Evolutionary conservation across 23 red algal genomes (phyloP).

Genomic region (Gracilariopsis chorda): DNA sequence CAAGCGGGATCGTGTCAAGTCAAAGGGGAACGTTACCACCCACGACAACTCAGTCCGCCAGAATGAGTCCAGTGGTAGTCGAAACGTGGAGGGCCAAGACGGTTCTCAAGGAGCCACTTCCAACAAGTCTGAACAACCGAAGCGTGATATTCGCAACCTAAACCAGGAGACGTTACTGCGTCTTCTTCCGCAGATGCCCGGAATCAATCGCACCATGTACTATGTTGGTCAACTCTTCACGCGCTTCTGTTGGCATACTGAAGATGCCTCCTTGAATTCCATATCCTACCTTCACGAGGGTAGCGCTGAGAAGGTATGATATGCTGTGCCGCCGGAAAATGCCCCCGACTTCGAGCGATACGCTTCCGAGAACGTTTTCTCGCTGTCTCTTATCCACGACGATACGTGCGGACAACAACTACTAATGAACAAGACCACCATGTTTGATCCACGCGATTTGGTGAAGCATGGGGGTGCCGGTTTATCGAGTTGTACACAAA

Average conservation of each 20-base stretch:
- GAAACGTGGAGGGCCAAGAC: too few relatives aligned
- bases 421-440: slow-evolving; percentile 77
- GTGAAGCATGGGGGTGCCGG: slow-evolving; percentile 5
- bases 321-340: slow-evolving; percentile 50
- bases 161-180: slow-evolving; percentile 35
- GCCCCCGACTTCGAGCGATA: slow-evolving; percentile 55
- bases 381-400: slow-evolving; percentile 13
- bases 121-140: not conserved
- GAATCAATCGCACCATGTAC: slow-evolving; percentile 75
- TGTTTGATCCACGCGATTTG: slow-evolving; percentile 66
- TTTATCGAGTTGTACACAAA: slow-evolving; percentile 76
- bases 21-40: too few relatives aligned
- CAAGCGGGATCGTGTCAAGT: too few relatives aligned
- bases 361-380: slow-evolving; percentile 29
- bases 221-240: slow-evolving; percentile 88
- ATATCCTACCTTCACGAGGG: slow-evolving; percentile 79
- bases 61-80: too few relatives aligned
- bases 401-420: not conserved
- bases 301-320: slow-evolving; percentile 78
- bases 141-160: slow-evolving; percentile 52
- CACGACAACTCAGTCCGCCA: too few relatives aligned
- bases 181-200: slow-evolving; percentile 70
- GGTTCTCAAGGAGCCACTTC: too few relatives aligned
- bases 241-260: slow-evolving; percentile 93
- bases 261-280: slow-evolving; percentile 90